These are phyloP conservation scores for Penicillium goetzii DNA, from an alignment of 495 filamentous ascomycete species.

Conservation along the genomic window DNA sequence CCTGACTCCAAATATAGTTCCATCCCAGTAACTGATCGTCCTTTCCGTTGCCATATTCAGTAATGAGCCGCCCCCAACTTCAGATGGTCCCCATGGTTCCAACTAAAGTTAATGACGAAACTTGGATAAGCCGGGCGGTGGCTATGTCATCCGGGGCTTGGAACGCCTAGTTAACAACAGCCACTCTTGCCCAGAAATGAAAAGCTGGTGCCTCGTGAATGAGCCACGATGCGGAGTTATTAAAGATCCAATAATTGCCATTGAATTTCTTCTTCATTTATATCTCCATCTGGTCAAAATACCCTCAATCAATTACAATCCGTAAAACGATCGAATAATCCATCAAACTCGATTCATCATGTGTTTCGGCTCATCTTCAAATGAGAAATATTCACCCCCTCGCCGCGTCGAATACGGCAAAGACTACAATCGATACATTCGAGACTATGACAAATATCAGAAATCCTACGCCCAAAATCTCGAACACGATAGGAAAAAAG, in stretches of 20 bases:
- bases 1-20: background rate
- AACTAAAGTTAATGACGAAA: background rate
- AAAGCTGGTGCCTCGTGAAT: background rate
- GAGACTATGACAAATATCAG: constrained; percentile 14
- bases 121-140: background rate
- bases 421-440: constrained; percentile 13
- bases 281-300: background rate
- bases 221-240: background rate
- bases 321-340: too few species aligned
- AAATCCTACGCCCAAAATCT: background rate
- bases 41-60: background rate
- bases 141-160: background rate
- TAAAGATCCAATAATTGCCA: background rate
- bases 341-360: constrained; percentile 9
- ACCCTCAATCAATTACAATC: background rate
- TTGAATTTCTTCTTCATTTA: background rate
- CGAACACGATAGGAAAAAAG: constrained; percentile 2
- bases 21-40: background rate
- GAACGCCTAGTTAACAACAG: background rate
- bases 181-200: background rate
- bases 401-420: constrained; percentile 9
- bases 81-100: background rate
- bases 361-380: constrained; percentile 13
- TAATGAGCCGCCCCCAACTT: background rate
- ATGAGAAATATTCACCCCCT: constrained; percentile 13